Evolutionary conservation across 2,329 filamentous ascomycete species (phyloP).

Genomic region (Phialocephala subalpina): DNA sequence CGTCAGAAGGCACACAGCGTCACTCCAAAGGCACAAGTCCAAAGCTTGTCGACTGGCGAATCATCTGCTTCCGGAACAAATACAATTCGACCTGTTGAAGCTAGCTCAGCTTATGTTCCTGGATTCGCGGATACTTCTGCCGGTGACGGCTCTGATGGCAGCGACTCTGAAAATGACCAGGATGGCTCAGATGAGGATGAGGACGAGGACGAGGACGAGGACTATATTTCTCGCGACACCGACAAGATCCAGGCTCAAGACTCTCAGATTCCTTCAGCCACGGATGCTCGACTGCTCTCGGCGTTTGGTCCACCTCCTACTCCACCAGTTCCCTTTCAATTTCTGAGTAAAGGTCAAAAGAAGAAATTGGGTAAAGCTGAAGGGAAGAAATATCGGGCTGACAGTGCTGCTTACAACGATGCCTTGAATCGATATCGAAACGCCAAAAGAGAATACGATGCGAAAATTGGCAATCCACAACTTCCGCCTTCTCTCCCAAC

Average conservation of each 20-base stretch:
- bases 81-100: neutral
- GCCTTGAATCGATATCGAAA: neutral
- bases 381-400: neutral
- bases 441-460: constrained; percentile 5
- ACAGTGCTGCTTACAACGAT: neutral
- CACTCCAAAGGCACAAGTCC: neutral
- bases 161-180: constrained; percentile 6
- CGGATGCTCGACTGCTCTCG: neutral
- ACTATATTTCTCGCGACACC: neutral
- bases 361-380: neutral
- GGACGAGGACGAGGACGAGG: neutral
- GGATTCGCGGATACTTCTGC: too few species aligned
- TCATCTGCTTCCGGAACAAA: neutral
- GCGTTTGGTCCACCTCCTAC: neutral
- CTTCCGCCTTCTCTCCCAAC: neutral
- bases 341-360: neutral
- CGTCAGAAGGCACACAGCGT: neutral
- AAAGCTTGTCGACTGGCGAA: neutral
- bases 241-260: neutral
- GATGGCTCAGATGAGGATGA: neutral
- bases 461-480: neutral
- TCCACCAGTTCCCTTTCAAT: neutral
- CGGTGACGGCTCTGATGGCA: neutral
- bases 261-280: neutral
- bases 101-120: too few species aligned